Evolutionary conservation across 192 early-diverging fungal species (phyloP).

Genomic region (Backusella liffmaniae): DNA sequence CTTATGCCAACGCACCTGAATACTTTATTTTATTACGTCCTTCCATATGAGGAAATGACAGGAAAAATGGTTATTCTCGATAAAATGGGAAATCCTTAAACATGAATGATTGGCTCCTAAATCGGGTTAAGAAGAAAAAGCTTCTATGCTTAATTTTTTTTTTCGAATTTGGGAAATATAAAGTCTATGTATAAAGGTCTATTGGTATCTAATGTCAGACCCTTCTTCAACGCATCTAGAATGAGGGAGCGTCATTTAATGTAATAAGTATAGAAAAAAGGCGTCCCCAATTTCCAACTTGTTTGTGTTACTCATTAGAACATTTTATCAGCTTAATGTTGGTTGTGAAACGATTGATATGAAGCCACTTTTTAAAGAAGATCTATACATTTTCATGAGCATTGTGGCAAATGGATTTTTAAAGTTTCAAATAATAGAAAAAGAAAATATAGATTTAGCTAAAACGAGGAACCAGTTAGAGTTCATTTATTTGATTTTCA

Average conservation of each 20-base stretch:
- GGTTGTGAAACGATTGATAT: background rate
- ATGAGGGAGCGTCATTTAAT: no score
- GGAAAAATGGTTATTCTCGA: no score
- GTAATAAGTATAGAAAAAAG: no score
- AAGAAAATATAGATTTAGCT: background rate
- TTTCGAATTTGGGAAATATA: background rate
- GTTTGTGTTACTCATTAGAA: no score
- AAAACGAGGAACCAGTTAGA: background rate
- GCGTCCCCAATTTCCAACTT: no score
- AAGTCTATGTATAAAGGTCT: background rate
- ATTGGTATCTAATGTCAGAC: background rate
- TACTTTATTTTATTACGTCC: no score
- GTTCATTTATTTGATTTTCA: background rate
- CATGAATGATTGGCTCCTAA: background rate
- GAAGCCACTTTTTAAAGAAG: no score
- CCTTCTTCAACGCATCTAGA: no score
- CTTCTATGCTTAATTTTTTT: background rate
- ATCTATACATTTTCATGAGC: background rate
- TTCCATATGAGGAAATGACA: no score
- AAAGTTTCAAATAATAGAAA: background rate
- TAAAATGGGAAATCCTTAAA: background rate
- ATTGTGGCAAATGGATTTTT: background rate
- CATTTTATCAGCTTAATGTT: background rate
- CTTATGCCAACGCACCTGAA: no score
- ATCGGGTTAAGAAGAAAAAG: background rate